These are phyloP conservation scores for Mrakia gelida DNA, from an alignment of 768 basidiomycete genomes.

Conservation along the genomic window DNA sequence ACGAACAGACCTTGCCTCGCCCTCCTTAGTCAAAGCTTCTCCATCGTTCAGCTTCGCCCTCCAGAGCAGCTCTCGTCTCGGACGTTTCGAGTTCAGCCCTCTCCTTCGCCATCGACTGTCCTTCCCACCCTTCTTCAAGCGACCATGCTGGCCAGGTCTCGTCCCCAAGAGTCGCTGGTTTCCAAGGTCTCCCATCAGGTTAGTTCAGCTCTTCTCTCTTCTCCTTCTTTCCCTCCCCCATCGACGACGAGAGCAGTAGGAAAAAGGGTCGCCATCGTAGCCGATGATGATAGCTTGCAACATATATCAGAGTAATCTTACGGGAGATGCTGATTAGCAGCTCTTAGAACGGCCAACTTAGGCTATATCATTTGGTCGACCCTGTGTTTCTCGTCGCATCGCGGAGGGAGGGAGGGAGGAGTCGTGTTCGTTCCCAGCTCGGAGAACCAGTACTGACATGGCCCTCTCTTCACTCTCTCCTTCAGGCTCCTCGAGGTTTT, in stretches of 20 bases:
- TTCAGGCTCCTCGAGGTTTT: too few species aligned
- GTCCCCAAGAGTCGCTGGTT: too few species aligned
- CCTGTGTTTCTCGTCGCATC: too few species aligned
- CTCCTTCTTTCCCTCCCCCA: not conserved
- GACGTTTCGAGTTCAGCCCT: not conserved
- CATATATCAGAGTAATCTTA: constrained; percentile 10
- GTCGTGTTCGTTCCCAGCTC: too few species aligned
- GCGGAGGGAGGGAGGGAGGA: too few species aligned
- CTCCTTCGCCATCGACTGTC: not conserved
- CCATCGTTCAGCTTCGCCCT: not conserved
- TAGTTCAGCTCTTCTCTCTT: not conserved
- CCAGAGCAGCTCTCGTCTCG: not conserved
- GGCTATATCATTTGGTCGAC: too few species aligned
- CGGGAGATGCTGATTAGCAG: constrained; percentile 17
- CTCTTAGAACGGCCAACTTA: constrained; percentile 17
- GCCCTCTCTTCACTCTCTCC: too few species aligned
- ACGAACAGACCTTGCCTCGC: not conserved
- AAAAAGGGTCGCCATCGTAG: not conserved
- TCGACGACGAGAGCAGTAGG: not conserved
- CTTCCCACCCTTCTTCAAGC: too few species aligned
- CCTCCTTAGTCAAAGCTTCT: not conserved
- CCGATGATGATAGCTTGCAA: constrained; percentile 10
- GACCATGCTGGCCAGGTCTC: too few species aligned
- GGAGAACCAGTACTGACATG: too few species aligned
- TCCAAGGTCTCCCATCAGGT: not conserved